Evolutionary conservation across 2,329 filamentous ascomycete genomes (phyloP).

Genomic region (Lizonia empirigonia): DNA sequence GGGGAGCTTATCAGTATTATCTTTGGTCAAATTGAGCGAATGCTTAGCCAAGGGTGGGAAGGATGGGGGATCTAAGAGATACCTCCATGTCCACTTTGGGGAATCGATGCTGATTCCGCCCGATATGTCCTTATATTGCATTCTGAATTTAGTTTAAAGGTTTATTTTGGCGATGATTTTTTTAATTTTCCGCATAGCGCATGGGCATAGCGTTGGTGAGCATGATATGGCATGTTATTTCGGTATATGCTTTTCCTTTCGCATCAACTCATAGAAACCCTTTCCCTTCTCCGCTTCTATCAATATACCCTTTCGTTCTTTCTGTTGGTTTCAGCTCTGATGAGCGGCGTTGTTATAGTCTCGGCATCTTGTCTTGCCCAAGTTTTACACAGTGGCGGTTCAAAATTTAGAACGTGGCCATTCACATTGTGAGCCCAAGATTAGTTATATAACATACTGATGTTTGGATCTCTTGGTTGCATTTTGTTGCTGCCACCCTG

Average conservation of each 20-base stretch:
- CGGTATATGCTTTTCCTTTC: background rate
- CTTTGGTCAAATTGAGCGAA: conserved; percentile 36
- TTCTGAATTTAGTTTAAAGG: no score
- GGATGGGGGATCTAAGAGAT: conserved; percentile 35
- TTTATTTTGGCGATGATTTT: background rate
- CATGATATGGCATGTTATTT: background rate
- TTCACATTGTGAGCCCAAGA: no score
- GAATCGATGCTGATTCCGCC: no score
- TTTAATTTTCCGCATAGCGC: background rate
- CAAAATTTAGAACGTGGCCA: no score
- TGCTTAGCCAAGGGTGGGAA: conserved; percentile 38
- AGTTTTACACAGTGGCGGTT: no score
- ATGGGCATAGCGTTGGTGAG: background rate
- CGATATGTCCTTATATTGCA: no score
- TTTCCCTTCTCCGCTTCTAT: background rate
- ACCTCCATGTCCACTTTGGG: background rate
- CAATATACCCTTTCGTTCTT: conserved; percentile 8
- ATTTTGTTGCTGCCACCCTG: no score
- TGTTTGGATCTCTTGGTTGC: no score
- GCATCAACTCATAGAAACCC: background rate
- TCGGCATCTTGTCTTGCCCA: no score
- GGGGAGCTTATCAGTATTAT: conserved; percentile 42
- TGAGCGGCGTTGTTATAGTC: background rate
- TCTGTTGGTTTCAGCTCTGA: no score
- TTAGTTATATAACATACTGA: no score